Percentiles rank a stretch among this genome's conserved stretches.
These are phyloP conservation scores for Aphanomyces invadans DNA, from an alignment of 352 stramenopile species.

Conservation along the genomic window DNA sequence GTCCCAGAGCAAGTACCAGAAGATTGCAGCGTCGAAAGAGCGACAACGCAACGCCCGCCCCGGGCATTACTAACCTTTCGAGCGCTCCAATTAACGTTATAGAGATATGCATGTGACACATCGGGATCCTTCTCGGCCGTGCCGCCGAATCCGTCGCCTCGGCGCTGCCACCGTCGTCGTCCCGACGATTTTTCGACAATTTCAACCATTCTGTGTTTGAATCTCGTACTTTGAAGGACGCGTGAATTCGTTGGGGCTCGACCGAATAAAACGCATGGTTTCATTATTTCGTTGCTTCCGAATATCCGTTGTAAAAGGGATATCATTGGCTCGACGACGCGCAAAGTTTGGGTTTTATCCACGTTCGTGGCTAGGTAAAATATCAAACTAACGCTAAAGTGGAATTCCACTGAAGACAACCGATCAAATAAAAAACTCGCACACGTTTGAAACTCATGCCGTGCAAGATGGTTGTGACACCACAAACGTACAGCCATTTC, in stretches of 20 bases:
- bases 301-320: too few relatives aligned
- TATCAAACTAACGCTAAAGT: neutral
- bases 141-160: neutral
- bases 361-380: neutral
- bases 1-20: conserved; percentile 21
- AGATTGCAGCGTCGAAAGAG: conserved; percentile 16
- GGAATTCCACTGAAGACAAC: conserved; percentile 1
- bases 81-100: too few relatives aligned
- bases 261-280: neutral
- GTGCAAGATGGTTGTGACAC: too few relatives aligned
- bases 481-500: neutral
- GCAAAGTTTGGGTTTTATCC: too few relatives aligned
- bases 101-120: neutral
- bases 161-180: too few relatives aligned
- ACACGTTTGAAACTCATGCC: neutral
- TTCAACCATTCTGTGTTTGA: too few relatives aligned
- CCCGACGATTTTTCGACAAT: too few relatives aligned
- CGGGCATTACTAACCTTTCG: conserved; percentile 14
- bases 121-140: neutral
- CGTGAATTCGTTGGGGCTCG: neutral
- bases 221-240: too few relatives aligned
- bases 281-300: too few relatives aligned
- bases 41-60: conserved; percentile 16
- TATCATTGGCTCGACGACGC: too few relatives aligned
- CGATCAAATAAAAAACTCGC: neutral